Evolutionary conservation across 106 monocot species (phyloP).

Genomic region (Platanthera zijinensis): DNA sequence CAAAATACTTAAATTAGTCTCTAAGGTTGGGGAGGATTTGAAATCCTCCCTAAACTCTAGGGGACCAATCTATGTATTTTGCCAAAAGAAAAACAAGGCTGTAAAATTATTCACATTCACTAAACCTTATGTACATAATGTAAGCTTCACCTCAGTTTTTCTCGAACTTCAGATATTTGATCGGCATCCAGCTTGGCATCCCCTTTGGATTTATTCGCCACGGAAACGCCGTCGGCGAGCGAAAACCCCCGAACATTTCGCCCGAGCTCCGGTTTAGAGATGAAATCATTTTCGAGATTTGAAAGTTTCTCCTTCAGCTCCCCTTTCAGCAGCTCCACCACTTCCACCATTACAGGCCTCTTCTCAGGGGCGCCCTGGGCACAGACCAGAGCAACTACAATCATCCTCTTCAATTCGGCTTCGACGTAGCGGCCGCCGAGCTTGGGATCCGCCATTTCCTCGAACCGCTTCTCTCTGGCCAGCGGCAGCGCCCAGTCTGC

Average conservation of each 20-base stretch:
- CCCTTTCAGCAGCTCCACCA: constrained; percentile 30
- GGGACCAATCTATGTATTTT: too few species aligned
- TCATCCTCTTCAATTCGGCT: constrained; percentile 34
- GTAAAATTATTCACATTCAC: neutral
- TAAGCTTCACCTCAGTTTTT: neutral
- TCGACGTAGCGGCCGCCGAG: constrained; percentile 25
- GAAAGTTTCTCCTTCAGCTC: constrained; percentile 14
- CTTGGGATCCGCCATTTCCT: constrained; percentile 37
- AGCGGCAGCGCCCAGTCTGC: constrained; percentile 58
- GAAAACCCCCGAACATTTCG: neutral
- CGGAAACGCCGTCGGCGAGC: neutral
- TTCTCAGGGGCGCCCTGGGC: constrained; percentile 31
- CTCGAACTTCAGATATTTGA: neutral
- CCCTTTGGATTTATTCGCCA: constrained; percentile 3
- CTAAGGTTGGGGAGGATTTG: too few species aligned
- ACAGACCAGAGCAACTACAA: constrained; percentile 43
- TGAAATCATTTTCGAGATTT: constrained; percentile 19
- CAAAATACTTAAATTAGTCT: too few species aligned
- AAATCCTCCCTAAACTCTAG: too few species aligned
- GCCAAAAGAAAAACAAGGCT: neutral
- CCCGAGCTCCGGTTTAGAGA: constrained; percentile 10
- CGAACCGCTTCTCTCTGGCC: constrained; percentile 28
- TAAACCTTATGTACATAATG: neutral
- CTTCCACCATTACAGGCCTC: constrained; percentile 7
- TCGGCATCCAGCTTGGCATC: constrained; percentile 1